Evolutionary conservation across 176 grass and related monocot species (phyloP).

Genomic region (Rhynchospora breviuscula): DNA sequence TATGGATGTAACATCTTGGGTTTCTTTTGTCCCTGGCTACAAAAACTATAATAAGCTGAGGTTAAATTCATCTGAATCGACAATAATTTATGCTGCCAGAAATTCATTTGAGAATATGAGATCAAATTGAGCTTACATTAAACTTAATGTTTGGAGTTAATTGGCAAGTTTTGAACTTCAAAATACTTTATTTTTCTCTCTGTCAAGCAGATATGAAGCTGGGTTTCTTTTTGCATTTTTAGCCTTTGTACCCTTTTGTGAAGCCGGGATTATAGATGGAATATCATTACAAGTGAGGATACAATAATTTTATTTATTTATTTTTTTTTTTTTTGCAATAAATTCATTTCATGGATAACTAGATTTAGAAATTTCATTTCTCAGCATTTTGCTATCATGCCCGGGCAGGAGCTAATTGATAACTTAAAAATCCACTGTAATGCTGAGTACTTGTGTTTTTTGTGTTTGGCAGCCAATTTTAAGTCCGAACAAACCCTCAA

Average conservation of each 20-base stretch:
- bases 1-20: background rate
- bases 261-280: conserved; percentile 39
- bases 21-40: background rate
- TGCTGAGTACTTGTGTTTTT: background rate
- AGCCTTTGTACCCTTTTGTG: conserved; percentile 83
- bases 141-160: background rate
- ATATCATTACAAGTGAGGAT: conserved; percentile 10
- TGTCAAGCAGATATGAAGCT: conserved; percentile 72
- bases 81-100: background rate
- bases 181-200: conserved; percentile 1
- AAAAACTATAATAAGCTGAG: background rate
- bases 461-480: background rate
- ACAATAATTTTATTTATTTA: background rate
- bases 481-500: background rate
- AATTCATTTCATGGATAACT: background rate
- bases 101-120: background rate
- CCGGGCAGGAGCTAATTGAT: background rate
- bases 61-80: background rate
- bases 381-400: background rate
- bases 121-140: background rate
- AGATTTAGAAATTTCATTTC: background rate
- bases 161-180: background rate
- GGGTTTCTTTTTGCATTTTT: conserved; percentile 92
- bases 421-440: background rate
- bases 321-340: background rate